A percentile compares a stretch with the other conserved stretches of the same genome.
phyloP scores from a whole-genome alignment of 805 yeast species.

The Starmerella roubikii region DNA sequence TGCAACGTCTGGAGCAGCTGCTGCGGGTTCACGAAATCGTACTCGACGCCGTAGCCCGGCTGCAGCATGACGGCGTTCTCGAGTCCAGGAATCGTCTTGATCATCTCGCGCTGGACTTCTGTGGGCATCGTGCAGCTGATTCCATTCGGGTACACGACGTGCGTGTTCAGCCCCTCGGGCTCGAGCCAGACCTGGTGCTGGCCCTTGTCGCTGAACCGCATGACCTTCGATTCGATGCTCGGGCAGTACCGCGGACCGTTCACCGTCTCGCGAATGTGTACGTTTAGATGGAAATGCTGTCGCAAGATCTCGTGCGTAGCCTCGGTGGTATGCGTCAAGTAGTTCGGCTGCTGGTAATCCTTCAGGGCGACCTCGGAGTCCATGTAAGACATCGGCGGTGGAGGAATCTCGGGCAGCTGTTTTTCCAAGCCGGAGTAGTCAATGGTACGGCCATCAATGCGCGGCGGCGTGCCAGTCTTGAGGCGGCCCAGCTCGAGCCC shows the following conservation, averaged over 20 bases:
- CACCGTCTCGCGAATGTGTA: slow-evolving; percentile 86
- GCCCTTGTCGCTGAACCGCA: slow-evolving; percentile 61
- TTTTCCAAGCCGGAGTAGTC: slow-evolving; percentile 47
- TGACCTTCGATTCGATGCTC: slow-evolving; percentile 78
- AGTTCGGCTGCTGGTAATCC: slow-evolving; percentile 51
- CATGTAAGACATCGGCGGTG: slow-evolving; percentile 80
- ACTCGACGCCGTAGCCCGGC: slow-evolving; percentile 98
- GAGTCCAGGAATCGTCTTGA: slow-evolving; percentile 72
- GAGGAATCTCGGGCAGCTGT: slow-evolving; percentile 72
- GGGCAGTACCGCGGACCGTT: slow-evolving; percentile 98
- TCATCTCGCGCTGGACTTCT: slow-evolving; percentile 67
- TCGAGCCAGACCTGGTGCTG: slow-evolving; percentile 86
- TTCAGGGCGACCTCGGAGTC: slow-evolving; percentile 51
- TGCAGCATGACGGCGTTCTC: slow-evolving; percentile 79
- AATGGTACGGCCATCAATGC: slow-evolving; percentile 60
- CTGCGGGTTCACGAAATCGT: slow-evolving; percentile 90
- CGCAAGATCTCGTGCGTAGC: slow-evolving; percentile 57
- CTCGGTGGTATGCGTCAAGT: slow-evolving; percentile 65
- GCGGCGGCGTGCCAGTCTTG: slow-evolving; percentile 95
- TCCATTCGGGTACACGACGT: slow-evolving; percentile 91
- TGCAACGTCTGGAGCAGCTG: slow-evolving; percentile 67
- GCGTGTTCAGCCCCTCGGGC: slow-evolving; percentile 84
- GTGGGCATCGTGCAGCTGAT: slow-evolving; percentile 93
- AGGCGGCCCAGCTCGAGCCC: slow-evolving; percentile 79
- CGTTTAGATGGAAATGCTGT: slow-evolving; percentile 61